Conservation (phyloP, 129 eudicot genomes). For the Kitagawia praeruptora region DNA sequence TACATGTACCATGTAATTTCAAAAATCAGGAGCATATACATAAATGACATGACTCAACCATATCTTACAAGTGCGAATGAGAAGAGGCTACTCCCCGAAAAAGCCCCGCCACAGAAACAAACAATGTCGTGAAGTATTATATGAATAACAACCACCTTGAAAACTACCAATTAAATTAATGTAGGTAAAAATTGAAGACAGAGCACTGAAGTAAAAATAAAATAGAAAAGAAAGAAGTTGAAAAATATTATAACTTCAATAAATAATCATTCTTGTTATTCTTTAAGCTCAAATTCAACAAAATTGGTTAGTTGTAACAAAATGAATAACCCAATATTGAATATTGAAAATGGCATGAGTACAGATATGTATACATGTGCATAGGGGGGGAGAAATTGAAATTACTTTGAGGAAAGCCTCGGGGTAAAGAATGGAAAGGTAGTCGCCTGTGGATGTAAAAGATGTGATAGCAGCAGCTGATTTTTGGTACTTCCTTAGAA, state of each 20-base stretch:
- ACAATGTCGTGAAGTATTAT: neutral
- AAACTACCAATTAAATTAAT: neutral
- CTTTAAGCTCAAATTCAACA: no score
- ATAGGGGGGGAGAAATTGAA: neutral
- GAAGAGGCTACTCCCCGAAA: no score
- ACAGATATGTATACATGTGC: no score
- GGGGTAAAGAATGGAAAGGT: constrained; percentile 31
- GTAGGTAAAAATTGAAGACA: neutral
- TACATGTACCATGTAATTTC: constrained; percentile 21
- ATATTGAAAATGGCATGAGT: no score
- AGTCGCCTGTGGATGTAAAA: constrained; percentile 38
- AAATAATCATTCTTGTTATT: no score
- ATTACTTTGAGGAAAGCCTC: constrained; percentile 35
- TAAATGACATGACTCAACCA: neutral
- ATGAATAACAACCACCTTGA: neutral
- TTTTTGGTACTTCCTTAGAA: constrained; percentile 34
- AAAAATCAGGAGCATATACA: neutral
- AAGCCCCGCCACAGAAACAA: neutral
- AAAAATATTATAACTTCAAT: neutral
- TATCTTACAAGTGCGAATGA: neutral
- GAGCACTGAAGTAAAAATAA: neutral
- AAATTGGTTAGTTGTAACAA: no score
- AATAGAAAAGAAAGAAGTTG: neutral
- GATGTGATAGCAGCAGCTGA: constrained; percentile 21
- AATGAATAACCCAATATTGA: no score